Conservation (phyloP, 2,329 filamentous ascomycete species). For the Fusarium scirpi region DNA sequence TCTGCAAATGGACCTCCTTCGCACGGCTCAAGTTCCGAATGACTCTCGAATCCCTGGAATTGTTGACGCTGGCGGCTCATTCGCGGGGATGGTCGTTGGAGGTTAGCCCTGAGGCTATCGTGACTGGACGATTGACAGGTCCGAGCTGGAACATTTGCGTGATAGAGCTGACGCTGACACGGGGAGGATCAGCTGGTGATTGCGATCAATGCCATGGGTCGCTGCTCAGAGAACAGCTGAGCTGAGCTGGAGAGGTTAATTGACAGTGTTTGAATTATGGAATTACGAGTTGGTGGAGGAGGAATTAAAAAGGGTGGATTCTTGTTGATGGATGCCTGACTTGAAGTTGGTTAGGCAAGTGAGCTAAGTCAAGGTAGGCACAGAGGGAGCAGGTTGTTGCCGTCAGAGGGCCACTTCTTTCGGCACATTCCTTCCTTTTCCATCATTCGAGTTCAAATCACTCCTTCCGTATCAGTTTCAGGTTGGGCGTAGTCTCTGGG, state of each 20-base stretch:
- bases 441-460: slow-evolving; percentile 1
- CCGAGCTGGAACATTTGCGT: slow-evolving; percentile 4
- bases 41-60: slow-evolving; percentile 19
- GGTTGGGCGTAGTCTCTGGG: neutral
- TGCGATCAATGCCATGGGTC: neutral
- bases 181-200: neutral
- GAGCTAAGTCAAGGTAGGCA: neutral
- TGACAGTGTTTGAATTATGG: neutral
- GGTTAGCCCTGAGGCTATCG: slow-evolving; percentile 18
- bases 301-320: slow-evolving; percentile 26
- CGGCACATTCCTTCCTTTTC: slow-evolving; percentile 29
- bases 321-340: slow-evolving; percentile 23
- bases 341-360: slow-evolving; percentile 17
- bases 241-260: neutral
- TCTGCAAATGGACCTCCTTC: slow-evolving; percentile 27
- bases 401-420: slow-evolving; percentile 20
- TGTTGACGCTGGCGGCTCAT: slow-evolving; percentile 13
- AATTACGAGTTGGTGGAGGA: slow-evolving; percentile 4
- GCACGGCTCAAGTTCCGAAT: slow-evolving; percentile 28
- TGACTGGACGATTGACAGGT: slow-evolving; percentile 14
- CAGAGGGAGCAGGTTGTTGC: slow-evolving; percentile 21
- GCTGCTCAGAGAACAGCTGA: neutral
- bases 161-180: neutral
- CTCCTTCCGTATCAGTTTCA: neutral
- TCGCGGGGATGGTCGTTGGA: slow-evolving; percentile 22